phyloP scores from a whole-genome alignment of 441 rosid species.

The Erysimum pusillum region DNA sequence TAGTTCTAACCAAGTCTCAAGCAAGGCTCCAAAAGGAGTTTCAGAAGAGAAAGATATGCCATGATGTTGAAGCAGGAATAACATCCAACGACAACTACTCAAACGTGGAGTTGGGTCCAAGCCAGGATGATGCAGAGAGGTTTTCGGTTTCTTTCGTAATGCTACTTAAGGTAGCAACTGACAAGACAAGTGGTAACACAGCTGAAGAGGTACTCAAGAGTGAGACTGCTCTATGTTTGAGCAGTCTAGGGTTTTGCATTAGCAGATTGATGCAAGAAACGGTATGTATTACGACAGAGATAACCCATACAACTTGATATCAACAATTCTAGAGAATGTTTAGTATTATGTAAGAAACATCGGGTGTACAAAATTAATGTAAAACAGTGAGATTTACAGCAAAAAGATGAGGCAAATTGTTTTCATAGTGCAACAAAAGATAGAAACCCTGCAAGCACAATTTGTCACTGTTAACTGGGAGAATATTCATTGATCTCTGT shows the following conservation, averaged over 20 bases:
- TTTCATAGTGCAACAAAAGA: background rate
- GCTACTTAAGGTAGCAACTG: slow-evolving; percentile 44
- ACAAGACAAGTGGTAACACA: slow-evolving; percentile 40
- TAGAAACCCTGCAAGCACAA: slow-evolving; percentile 4
- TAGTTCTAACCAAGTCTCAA: slow-evolving; percentile 45
- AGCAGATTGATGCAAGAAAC: slow-evolving; percentile 63
- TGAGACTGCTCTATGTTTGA: slow-evolving; percentile 52
- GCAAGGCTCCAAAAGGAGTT: slow-evolving; percentile 45
- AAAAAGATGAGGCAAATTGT: background rate
- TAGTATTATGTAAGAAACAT: slow-evolving; percentile 31
- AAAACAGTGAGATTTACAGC: slow-evolving; percentile 14
- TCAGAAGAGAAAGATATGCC: slow-evolving; percentile 51
- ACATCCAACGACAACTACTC: slow-evolving; percentile 30
- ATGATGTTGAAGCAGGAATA: slow-evolving; percentile 62
- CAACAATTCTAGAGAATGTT: slow-evolving; percentile 26
- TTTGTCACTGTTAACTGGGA: background rate
- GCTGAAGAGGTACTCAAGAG: slow-evolving; percentile 55
- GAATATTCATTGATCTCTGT: background rate
- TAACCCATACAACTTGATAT: slow-evolving; percentile 57
- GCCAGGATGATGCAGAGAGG: slow-evolving; percentile 49
- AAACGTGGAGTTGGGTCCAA: slow-evolving; percentile 38
- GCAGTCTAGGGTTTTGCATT: slow-evolving; percentile 69
- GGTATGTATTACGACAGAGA: slow-evolving; percentile 55
- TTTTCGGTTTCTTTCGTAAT: slow-evolving; percentile 39
- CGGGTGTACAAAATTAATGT: slow-evolving; percentile 25